phyloP scores from a whole-genome alignment of 2,329 filamentous ascomycete genomes.

The Ophiostoma perfectum region DNA sequence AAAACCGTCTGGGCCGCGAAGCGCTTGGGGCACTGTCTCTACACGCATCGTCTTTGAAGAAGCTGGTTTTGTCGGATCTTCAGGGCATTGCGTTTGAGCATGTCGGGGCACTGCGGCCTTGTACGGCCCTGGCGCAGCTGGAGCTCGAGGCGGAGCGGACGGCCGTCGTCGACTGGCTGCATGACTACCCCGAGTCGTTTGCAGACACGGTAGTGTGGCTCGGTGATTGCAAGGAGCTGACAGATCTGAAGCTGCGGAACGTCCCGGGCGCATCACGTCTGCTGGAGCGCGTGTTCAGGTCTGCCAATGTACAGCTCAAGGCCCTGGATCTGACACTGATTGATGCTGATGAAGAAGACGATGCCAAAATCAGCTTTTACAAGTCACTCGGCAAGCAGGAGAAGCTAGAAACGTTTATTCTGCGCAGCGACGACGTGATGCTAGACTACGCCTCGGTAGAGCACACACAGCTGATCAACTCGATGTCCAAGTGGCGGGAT shows the following conservation, averaged over 20 bases:
- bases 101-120: conserved; percentile 33
- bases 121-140: conserved; percentile 35
- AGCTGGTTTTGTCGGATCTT: conserved; percentile 33
- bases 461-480: conserved; percentile 31
- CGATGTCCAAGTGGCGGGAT: conserved; percentile 47
- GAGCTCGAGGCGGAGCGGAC: conserved; percentile 32
- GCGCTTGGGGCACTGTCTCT: conserved; percentile 51
- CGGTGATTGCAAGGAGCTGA: background rate
- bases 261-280: background rate
- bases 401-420: conserved; percentile 35
- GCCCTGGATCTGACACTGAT: conserved; percentile 40
- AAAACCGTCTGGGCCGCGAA: conserved; percentile 48
- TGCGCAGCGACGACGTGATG: conserved; percentile 25
- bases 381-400: conserved; percentile 46
- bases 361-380: conserved; percentile 45
- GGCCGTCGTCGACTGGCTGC: conserved; percentile 26
- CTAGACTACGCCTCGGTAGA: background rate
- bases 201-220: conserved; percentile 33
- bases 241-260: background rate
- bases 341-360: conserved; percentile 28
- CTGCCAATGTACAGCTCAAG: background rate
- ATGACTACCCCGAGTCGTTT: conserved; percentile 28
- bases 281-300: conserved; percentile 33
- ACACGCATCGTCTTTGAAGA: conserved; percentile 36
- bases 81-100: conserved; percentile 29